These are phyloP conservation scores for Trichoderma sp. DNA, from an alignment of 2,329 filamentous ascomycete genomes.

Conservation along the genomic window DNA sequence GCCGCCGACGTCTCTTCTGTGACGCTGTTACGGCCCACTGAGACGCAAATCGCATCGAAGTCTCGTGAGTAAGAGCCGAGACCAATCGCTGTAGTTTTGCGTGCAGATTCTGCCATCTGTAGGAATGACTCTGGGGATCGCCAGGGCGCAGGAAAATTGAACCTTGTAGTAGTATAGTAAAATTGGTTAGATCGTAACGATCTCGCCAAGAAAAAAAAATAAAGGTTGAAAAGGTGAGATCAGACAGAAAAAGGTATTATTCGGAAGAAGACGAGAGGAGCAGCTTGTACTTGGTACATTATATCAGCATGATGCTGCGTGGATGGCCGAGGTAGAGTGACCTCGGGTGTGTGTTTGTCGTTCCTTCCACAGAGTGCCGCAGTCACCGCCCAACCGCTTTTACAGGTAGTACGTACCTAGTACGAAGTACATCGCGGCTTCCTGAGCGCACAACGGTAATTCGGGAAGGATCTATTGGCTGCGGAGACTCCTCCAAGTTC, in stretches of 20 bases:
- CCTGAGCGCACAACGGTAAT: background rate
- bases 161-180: background rate
- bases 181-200: constrained; percentile 5
- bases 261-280: background rate
- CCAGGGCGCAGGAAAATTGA: background rate
- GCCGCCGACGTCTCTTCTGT: background rate
- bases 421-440: background rate
- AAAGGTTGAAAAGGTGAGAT: background rate
- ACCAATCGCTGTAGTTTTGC: background rate
- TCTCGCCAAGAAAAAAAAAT: background rate
- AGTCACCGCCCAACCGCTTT: background rate
- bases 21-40: background rate
- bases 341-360: background rate
- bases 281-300: background rate
- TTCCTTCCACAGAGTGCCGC: background rate
- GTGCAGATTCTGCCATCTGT: background rate
- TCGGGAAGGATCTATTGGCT: background rate
- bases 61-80: background rate
- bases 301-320: background rate
- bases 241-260: background rate
- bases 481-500: background rate
- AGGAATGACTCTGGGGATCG: background rate
- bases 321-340: background rate
- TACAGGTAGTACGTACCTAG: too few relatives aligned
- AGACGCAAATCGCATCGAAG: background rate